Percentiles rank a stretch among this genome's conserved stretches.
phyloP scores from a whole-genome alignment of 495 filamentous ascomycete species.

The Talaromyces liani region DNA sequence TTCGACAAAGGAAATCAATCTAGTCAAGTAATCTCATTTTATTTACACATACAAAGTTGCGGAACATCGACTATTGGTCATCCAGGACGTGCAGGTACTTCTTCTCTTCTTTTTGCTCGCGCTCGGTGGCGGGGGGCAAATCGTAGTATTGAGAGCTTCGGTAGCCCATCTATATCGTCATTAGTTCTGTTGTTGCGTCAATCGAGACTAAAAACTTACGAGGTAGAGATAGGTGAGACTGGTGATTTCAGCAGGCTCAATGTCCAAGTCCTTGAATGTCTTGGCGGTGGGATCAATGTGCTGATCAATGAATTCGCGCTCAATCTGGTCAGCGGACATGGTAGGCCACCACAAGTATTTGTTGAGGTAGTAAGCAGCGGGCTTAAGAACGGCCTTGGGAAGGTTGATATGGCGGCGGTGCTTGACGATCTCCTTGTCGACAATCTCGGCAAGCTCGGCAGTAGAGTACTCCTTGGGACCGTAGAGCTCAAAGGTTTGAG shows the following conservation, averaged over 20 bases:
- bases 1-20: slow-evolving; percentile 10
- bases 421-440: slow-evolving; percentile 89
- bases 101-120: slow-evolving; percentile 88
- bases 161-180: slow-evolving; percentile 62
- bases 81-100: slow-evolving; percentile 94
- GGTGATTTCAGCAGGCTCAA: slow-evolving; percentile 75
- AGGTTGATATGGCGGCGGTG: slow-evolving; percentile 85
- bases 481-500: slow-evolving; percentile 90
- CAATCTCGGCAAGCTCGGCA: slow-evolving; percentile 75
- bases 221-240: slow-evolving; percentile 85
- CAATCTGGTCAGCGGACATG: slow-evolving; percentile 77
- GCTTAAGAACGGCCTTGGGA: slow-evolving; percentile 70
- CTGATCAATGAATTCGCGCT: slow-evolving; percentile 92
- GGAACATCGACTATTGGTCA: slow-evolving; percentile 52
- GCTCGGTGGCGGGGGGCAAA: slow-evolving; percentile 86
- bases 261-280: slow-evolving; percentile 90
- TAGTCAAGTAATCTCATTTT: slow-evolving; percentile 7
- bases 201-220: slow-evolving; percentile 51
- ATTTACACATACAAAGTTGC: slow-evolving; percentile 9
- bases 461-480: slow-evolving; percentile 90
- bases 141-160: slow-evolving; percentile 80
- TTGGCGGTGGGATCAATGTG: slow-evolving; percentile 84
- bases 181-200: neutral
- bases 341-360: slow-evolving; percentile 80
- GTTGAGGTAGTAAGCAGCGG: slow-evolving; percentile 64